These are phyloP conservation scores for Westerdykella ornata DNA, from an alignment of 2,329 filamentous ascomycete species.

Conservation along the genomic window DNA sequence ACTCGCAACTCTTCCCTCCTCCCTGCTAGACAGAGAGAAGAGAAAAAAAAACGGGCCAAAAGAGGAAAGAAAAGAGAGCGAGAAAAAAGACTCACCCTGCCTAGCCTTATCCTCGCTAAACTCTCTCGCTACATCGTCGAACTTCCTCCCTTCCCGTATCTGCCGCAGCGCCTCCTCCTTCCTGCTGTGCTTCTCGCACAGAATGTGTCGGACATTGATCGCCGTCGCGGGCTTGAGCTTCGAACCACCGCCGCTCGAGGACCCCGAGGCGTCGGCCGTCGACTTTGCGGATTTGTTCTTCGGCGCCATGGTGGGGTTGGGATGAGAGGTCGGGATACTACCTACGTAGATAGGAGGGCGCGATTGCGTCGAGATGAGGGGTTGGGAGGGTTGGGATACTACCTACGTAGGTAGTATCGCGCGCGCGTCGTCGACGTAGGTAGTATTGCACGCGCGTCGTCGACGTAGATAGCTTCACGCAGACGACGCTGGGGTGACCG, in stretches of 20 bases:
- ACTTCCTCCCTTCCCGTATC: conserved; percentile 60
- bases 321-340: too few relatives aligned
- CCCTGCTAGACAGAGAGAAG: neutral
- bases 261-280: neutral
- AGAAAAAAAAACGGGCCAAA: too few relatives aligned
- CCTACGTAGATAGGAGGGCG: too few relatives aligned
- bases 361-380: too few relatives aligned
- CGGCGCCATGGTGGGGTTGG: neutral
- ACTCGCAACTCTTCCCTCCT: neutral
- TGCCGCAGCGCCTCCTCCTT: conserved; percentile 70
- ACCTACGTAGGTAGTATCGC: too few relatives aligned
- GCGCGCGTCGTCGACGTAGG: too few relatives aligned
- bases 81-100: conserved; percentile 43
- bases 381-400: too few relatives aligned
- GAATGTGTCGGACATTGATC: conserved; percentile 67
- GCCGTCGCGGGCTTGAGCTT: conserved; percentile 57
- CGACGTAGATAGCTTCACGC: too few relatives aligned
- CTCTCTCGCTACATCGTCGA: conserved; percentile 66
- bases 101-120: conserved; percentile 73
- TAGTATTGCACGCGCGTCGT: too few relatives aligned
- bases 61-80: too few relatives aligned
- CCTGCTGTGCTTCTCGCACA: conserved; percentile 71
- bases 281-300: neutral
- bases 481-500: too few relatives aligned
- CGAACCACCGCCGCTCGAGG: conserved; percentile 16